phyloP scores from a whole-genome alignment of 2,329 filamentous ascomycete genomes.

The Aspergillus pseudoglaucus region DNA sequence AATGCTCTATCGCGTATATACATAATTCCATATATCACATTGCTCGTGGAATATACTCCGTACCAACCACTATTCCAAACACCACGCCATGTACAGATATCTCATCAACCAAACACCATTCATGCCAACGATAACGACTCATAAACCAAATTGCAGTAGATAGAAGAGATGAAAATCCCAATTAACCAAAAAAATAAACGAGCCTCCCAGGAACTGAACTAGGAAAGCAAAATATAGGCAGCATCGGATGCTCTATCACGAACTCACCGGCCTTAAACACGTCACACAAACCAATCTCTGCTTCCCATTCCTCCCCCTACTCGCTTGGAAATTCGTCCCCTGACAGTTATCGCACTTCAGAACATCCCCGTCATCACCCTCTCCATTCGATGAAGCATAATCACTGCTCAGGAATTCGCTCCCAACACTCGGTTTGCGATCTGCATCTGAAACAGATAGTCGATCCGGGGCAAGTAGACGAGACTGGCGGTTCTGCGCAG shows the following conservation, averaged over 20 bases:
- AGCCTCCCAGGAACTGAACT: too few species aligned
- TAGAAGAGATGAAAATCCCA: too few species aligned
- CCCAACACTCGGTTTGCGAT: constrained; percentile 39
- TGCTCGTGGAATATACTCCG: too few species aligned
- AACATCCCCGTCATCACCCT: constrained; percentile 42
- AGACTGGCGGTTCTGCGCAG: constrained; percentile 19
- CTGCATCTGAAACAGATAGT: constrained; percentile 9
- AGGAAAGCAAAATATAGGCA: background rate
- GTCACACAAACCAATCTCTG: constrained; percentile 57
- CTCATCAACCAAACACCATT: too few species aligned
- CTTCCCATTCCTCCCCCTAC: constrained; percentile 46
- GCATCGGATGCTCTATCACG: background rate
- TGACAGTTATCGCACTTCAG: constrained; percentile 55
- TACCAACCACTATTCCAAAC: too few species aligned
- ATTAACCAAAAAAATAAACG: too few species aligned
- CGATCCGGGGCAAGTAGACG: constrained; percentile 11
- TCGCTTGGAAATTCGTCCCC: constrained; percentile 57
- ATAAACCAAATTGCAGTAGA: too few species aligned
- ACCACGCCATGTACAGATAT: too few species aligned
- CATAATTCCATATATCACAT: too few species aligned
- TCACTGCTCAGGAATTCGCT: constrained; percentile 54
- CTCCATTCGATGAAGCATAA: constrained; percentile 35
- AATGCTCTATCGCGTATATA: too few species aligned
- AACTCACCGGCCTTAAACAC: constrained; percentile 35
- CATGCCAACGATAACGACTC: too few species aligned